phyloP scores from a whole-genome alignment of 2,329 filamentous ascomycete species.

The Colletotrichum musicola region DNA sequence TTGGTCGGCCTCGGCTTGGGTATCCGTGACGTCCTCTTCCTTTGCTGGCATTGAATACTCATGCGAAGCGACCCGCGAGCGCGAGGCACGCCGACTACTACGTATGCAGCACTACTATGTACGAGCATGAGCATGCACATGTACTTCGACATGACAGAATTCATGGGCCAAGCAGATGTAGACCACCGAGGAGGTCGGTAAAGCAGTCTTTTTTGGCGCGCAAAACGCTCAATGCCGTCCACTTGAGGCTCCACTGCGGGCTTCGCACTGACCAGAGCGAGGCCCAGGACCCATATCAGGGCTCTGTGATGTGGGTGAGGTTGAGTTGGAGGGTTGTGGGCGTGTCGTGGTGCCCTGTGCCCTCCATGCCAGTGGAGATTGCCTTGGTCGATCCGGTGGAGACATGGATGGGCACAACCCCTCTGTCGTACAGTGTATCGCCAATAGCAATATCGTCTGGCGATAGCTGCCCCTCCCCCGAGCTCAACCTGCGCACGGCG shows the following conservation, averaged over 20 bases:
- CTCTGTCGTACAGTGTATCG: conserved; percentile 28
- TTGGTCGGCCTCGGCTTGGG: conserved; percentile 19
- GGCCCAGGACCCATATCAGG: conserved; percentile 10
- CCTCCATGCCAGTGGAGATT: conserved; percentile 28
- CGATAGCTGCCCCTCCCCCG: conserved; percentile 31
- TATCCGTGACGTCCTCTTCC: neutral
- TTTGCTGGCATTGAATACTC: conserved; percentile 27
- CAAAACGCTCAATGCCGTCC: conserved; percentile 23
- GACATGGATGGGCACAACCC: conserved; percentile 24
- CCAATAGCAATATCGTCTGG: conserved; percentile 19
- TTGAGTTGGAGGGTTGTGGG: conserved; percentile 19
- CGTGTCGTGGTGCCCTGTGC: neutral
- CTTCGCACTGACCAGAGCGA: conserved; percentile 17
- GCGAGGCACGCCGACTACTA: no score
- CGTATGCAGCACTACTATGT: no score
- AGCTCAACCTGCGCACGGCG: conserved; percentile 19
- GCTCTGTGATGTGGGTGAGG: conserved; percentile 26
- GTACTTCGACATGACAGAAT: neutral
- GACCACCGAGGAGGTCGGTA: conserved; percentile 15
- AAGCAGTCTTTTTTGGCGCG: conserved; percentile 17
- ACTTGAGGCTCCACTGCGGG: conserved; percentile 4
- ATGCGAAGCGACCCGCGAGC: conserved; percentile 18
- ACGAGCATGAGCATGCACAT: no score
- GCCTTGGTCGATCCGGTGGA: conserved; percentile 35
- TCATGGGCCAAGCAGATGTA: conserved; percentile 9